These are phyloP conservation scores for Schwanniomyces occidentalis DNA, from an alignment of 805 yeast genomes.

Conservation along the genomic window DNA sequence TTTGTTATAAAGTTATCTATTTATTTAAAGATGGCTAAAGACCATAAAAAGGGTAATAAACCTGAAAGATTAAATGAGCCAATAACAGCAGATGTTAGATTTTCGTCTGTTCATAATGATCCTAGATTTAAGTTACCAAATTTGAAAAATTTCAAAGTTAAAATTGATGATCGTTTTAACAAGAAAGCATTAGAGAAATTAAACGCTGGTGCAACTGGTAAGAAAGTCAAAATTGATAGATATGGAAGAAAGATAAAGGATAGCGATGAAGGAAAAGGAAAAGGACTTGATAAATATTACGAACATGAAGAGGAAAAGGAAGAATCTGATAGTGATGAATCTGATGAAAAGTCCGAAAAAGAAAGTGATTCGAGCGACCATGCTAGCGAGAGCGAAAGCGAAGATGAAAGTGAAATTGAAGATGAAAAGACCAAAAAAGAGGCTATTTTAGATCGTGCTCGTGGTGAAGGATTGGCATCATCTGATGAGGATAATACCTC, in stretches of 20 bases:
- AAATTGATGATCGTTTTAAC: slow-evolving; percentile 81
- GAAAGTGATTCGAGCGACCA: slow-evolving; percentile 2
- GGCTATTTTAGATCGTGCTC: slow-evolving; percentile 53
- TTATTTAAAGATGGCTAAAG: slow-evolving; percentile 9
- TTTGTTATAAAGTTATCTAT: no score
- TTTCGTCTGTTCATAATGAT: slow-evolving; percentile 75
- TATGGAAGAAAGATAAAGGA: slow-evolving; percentile 75
- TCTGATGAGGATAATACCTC: slow-evolving; percentile 33
- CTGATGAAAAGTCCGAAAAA: slow-evolving; percentile 13
- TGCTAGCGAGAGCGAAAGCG: slow-evolving; percentile 15
- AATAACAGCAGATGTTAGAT: slow-evolving; percentile 69
- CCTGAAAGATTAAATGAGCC: slow-evolving; percentile 17
- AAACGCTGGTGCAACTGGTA: slow-evolving; percentile 45
- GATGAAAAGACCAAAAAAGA: slow-evolving; percentile 14
- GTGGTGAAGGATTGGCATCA: slow-evolving; percentile 60
- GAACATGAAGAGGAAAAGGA: slow-evolving; percentile 43
- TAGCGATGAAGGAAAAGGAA: slow-evolving; percentile 38
- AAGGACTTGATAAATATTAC: slow-evolving; percentile 67
- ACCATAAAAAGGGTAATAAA: slow-evolving; percentile 5
- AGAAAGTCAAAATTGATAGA: slow-evolving; percentile 71
- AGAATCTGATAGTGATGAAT: slow-evolving; percentile 18
- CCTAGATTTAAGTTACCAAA: slow-evolving; percentile 84
- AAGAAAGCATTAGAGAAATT: slow-evolving; percentile 60
- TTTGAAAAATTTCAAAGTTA: slow-evolving; percentile 66
- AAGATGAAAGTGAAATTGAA: slow-evolving; percentile 18